phyloP scores from a whole-genome alignment of 2,329 filamentous ascomycete species.

The Colletotrichum somersetense region DNA sequence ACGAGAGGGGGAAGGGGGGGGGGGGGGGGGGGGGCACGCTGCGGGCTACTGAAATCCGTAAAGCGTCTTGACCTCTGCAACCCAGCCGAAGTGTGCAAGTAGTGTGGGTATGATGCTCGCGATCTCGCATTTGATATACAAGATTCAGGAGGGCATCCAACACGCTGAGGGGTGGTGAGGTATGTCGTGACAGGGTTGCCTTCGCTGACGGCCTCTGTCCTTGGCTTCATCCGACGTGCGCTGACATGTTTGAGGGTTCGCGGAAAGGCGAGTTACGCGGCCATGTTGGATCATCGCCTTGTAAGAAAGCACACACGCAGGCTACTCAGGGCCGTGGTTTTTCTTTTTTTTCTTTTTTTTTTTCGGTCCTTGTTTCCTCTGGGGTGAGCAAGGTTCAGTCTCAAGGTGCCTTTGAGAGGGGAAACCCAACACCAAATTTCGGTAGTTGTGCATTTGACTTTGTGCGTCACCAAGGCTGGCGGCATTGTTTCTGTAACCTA shows the following conservation, averaged over 20 bases:
- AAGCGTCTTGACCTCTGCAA: background rate
- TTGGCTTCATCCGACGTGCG: constrained; percentile 21
- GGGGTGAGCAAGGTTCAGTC: constrained; percentile 9
- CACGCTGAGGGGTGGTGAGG: constrained; percentile 12
- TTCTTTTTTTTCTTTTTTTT: background rate
- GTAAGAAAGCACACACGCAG: background rate
- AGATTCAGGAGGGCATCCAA: constrained; percentile 34
- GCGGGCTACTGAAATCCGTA: no score
- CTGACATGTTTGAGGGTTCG: constrained; percentile 31
- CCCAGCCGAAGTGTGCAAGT: background rate
- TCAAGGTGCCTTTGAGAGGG: constrained; percentile 5
- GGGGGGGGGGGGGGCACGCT: no score
- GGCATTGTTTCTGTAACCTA: background rate
- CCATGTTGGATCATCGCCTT: background rate
- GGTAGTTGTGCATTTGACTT: constrained; percentile 16
- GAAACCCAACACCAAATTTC: background rate
- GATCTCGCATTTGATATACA: constrained; percentile 15
- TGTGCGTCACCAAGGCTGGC: background rate
- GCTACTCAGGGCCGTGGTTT: background rate
- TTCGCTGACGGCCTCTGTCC: constrained; percentile 3
- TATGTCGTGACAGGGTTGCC: constrained; percentile 7
- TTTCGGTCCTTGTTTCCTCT: no score
- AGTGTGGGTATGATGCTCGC: background rate
- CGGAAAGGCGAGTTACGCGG: constrained; percentile 31
- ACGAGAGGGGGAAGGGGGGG: background rate